Percentiles rank a stretch among this genome's conserved stretches.
Evolutionary conservation across 108 stramenopile species (phyloP).

Genomic region (Cylindrotheca closterium): DNA sequence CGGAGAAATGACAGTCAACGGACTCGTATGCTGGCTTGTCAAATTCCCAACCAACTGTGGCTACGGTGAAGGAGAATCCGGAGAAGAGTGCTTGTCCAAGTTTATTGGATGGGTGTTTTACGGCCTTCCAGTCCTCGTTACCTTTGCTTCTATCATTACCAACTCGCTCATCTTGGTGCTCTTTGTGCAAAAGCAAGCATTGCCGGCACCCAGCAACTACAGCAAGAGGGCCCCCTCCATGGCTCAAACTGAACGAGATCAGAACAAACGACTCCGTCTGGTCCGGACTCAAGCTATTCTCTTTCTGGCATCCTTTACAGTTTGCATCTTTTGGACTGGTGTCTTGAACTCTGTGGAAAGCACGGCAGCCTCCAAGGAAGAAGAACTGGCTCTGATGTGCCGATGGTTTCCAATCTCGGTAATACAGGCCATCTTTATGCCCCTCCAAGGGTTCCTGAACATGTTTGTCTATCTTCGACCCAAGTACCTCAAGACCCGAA

Average conservation of each 20-base stretch:
- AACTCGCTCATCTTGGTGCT: conserved; percentile 3
- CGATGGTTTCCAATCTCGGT: conserved; percentile 7
- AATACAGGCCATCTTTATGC: conserved; percentile 22
- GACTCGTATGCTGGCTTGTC: conserved; percentile 10
- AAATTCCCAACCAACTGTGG: conserved; percentile 13
- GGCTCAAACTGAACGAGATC: neutral
- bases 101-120: conserved; percentile 12
- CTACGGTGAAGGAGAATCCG: neutral
- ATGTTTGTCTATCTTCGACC: conserved; percentile 43
- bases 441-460: conserved; percentile 49
- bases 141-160: conserved; percentile 1
- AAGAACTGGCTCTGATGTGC: neutral
- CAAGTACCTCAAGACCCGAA: neutral
- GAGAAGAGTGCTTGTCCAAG: neutral
- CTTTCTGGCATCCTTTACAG: conserved; percentile 17
- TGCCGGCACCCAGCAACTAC: neutral
- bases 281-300: conserved; percentile 25
- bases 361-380: neutral
- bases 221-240: neutral
- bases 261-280: conserved; percentile 15
- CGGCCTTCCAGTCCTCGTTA: neutral
- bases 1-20: conserved; percentile 4
- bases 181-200: conserved; percentile 1
- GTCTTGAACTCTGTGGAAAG: neutral
- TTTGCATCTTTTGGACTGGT: conserved; percentile 19